These are phyloP conservation scores for Entomortierella beljakovae DNA, from an alignment of 192 early-diverging fungal species.

Conservation along the genomic window DNA sequence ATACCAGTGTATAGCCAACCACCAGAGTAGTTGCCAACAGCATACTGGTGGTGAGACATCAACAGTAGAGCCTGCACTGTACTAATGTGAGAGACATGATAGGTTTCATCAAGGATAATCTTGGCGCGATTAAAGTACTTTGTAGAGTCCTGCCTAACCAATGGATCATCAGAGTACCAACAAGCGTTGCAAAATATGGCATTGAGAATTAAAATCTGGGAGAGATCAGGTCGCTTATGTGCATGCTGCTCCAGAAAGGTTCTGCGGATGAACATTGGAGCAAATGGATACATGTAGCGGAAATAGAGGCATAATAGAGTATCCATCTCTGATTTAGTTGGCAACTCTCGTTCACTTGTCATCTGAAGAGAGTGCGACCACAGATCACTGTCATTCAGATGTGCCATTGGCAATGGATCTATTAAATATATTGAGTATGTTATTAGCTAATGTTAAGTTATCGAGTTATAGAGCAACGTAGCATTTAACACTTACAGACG, in stretches of 20 bases:
- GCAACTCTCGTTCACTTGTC: slow-evolving; percentile 61
- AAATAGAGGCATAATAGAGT: slow-evolving; percentile 75
- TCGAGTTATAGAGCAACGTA: not conserved
- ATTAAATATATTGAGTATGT: not conserved
- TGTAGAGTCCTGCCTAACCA: slow-evolving; percentile 51
- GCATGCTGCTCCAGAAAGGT: slow-evolving; percentile 48
- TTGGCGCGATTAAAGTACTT: slow-evolving; percentile 79
- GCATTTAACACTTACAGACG: slow-evolving; percentile 33
- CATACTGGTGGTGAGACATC: slow-evolving; percentile 78
- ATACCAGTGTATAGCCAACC: slow-evolving; percentile 80
- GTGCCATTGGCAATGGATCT: slow-evolving; percentile 53
- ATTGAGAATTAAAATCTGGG: slow-evolving; percentile 63
- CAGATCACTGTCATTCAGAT: slow-evolving; percentile 51
- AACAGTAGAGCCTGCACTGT: slow-evolving; percentile 75
- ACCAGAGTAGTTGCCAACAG: slow-evolving; percentile 71
- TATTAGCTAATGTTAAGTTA: not conserved
- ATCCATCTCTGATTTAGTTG: slow-evolving; percentile 67
- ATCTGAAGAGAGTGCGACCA: slow-evolving; percentile 56
- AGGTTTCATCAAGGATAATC: slow-evolving; percentile 76
- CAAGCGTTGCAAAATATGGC: slow-evolving; percentile 67
- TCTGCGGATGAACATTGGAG: slow-evolving; percentile 75
- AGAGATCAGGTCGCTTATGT: slow-evolving; percentile 46
- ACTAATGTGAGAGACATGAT: slow-evolving; percentile 67
- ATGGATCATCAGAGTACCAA: slow-evolving; percentile 57
- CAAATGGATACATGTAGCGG: slow-evolving; percentile 74